These are phyloP conservation scores for Malus sylvestris DNA, from an alignment of 306 rosid species.

Conservation along the genomic window DNA sequence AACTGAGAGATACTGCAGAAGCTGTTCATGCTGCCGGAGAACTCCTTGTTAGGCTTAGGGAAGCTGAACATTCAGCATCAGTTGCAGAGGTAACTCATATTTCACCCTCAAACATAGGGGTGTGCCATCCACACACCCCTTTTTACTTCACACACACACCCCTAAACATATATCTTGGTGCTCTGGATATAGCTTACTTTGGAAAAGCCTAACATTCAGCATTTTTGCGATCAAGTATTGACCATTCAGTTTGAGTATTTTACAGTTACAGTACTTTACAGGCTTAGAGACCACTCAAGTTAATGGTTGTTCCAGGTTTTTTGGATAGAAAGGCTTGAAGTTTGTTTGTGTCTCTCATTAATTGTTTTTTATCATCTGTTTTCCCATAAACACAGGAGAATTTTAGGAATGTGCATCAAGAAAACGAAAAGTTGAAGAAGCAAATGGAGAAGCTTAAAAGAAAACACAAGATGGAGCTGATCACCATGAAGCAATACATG, in stretches of 20 bases:
- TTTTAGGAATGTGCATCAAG: constrained; percentile 45
- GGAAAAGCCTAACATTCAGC: too few species aligned
- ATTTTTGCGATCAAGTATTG: too few species aligned
- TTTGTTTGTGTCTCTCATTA: neutral
- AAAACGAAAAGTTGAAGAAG: constrained; percentile 67
- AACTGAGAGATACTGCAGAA: constrained; percentile 95
- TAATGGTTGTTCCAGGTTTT: neutral
- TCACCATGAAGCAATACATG: constrained; percentile 85
- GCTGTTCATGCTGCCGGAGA: constrained; percentile 99
- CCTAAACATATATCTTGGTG: neutral
- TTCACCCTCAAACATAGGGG: neutral
- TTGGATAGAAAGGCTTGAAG: too few species aligned
- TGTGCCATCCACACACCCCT: too few species aligned
- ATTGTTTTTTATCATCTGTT: neutral
- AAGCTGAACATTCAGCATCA: constrained; percentile 80
- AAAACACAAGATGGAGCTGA: constrained; percentile 92
- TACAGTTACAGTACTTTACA: too few species aligned
- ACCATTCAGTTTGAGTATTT: too few species aligned
- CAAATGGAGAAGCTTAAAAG: constrained; percentile 82
- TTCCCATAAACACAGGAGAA: constrained; percentile 51
- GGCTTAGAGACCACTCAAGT: too few species aligned
- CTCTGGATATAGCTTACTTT: neutral
- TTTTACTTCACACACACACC: neutral
- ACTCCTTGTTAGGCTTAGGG: constrained; percentile 87
- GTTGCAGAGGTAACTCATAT: constrained; percentile 58